Conservation (phyloP, 345 rosid genomes). For the thale cress (Arabidopsis thaliana) region DNA sequence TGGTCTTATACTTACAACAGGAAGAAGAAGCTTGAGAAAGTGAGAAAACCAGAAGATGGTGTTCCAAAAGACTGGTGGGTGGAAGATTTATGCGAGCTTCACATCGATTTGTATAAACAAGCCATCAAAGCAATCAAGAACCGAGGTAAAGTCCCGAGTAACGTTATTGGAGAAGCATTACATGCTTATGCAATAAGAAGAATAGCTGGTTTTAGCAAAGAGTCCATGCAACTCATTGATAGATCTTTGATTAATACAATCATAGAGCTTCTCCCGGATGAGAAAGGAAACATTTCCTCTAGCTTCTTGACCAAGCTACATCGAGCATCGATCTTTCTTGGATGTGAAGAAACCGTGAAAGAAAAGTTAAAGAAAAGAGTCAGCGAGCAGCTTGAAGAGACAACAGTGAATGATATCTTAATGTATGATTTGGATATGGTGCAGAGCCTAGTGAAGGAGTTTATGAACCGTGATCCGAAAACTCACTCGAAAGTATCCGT, state of each 20-base stretch:
- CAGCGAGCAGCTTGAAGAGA: slow-evolving; percentile 64
- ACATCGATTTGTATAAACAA: slow-evolving; percentile 52
- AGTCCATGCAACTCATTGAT: slow-evolving; percentile 51
- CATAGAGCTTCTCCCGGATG: slow-evolving; percentile 58
- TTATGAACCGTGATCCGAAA: slow-evolving; percentile 42
- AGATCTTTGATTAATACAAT: slow-evolving; percentile 58
- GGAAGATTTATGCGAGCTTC: slow-evolving; percentile 61
- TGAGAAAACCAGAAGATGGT: slow-evolving; percentile 42
- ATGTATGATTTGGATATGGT: slow-evolving; percentile 65
- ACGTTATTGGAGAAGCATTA: slow-evolving; percentile 57
- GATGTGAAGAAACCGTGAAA: slow-evolving; percentile 56
- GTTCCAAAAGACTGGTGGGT: slow-evolving; percentile 69
- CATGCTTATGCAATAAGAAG: slow-evolving; percentile 54
- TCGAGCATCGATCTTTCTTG: slow-evolving; percentile 54
- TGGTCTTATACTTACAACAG: slow-evolving; percentile 60
- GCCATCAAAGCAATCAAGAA: slow-evolving; percentile 49
- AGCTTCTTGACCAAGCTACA: slow-evolving; percentile 65
- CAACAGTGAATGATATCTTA: slow-evolving; percentile 54
- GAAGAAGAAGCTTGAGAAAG: slow-evolving; percentile 54
- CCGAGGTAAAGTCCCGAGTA: slow-evolving; percentile 38
- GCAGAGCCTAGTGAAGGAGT: slow-evolving; percentile 58
- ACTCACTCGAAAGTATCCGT: slow-evolving; percentile 46
- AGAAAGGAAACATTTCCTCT: slow-evolving; percentile 57
- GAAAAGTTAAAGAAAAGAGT: slow-evolving; percentile 52
- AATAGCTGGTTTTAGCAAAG: slow-evolving; percentile 66